These are phyloP conservation scores for Diplodia intermedia DNA, from an alignment of 2,329 filamentous ascomycete genomes.

Conservation along the genomic window DNA sequence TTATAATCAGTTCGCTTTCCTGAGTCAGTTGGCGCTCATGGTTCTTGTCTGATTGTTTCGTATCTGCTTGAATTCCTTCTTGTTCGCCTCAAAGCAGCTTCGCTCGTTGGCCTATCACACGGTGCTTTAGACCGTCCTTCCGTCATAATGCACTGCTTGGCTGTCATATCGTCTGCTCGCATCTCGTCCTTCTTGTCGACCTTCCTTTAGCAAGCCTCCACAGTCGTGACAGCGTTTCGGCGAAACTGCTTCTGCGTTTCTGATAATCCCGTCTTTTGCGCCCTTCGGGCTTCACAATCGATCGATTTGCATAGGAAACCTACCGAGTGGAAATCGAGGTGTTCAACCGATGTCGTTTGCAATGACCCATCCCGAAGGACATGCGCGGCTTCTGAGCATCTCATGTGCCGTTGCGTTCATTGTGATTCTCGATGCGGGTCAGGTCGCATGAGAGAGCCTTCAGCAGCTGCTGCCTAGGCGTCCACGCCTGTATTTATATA, in stretches of 20 bases:
- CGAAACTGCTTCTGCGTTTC: neutral
- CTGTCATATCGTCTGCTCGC: neutral
- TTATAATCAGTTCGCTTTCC: constrained; percentile 12
- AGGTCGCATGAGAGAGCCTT: no score
- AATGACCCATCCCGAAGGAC: neutral
- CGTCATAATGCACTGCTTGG: neutral
- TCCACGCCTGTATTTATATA: no score
- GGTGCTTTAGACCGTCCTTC: neutral
- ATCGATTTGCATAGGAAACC: neutral
- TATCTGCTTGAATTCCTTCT: neutral
- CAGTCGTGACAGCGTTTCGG: neutral
- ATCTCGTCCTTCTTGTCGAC: neutral
- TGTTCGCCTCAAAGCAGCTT: neutral
- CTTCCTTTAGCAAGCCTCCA: neutral
- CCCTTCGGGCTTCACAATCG: neutral
- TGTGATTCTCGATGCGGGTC: no score
- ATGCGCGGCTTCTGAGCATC: neutral
- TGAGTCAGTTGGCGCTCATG: neutral
- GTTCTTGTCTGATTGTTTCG: neutral
- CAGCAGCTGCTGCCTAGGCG: no score
- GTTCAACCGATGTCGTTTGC: neutral
- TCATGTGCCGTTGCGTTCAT: neutral
- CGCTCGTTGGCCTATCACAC: neutral
- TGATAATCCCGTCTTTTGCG: neutral
- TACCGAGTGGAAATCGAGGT: neutral